A percentile compares a stretch with the other conserved stretches of the same genome.
phyloP scores from a whole-genome alignment of 305 asterid species.

The Lippia alba region DNA sequence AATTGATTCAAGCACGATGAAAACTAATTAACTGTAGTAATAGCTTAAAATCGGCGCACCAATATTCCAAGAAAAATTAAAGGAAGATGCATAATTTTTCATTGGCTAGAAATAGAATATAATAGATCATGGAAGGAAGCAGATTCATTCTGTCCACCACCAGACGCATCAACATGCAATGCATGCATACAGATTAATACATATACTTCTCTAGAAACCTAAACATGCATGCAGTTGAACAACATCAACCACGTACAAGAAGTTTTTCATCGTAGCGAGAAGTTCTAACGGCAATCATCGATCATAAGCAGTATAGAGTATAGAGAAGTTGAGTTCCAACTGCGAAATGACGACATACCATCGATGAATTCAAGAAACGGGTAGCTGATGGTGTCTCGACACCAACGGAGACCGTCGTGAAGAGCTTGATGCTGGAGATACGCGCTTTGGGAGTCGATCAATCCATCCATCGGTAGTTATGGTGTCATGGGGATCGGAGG shows the following conservation, averaged over 20 bases:
- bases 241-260: no score
- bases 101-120: no score
- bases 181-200: background rate
- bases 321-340: conserved; percentile 13
- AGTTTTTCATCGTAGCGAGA: no score
- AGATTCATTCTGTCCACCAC: background rate
- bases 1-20: no score
- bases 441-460: no score
- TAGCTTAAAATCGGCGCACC: conserved; percentile 3
- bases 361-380: conserved; percentile 39
- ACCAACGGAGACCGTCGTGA: conserved; percentile 32
- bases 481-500: no score
- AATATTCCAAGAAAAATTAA: background rate
- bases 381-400: conserved; percentile 34
- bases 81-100: background rate
- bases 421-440: no score
- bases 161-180: no score
- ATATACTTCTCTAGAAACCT: background rate
- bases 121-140: no score
- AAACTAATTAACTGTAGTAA: background rate
- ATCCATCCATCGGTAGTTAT: no score
- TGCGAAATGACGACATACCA: conserved; percentile 31
- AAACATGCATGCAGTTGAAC: background rate
- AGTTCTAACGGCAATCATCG: background rate
- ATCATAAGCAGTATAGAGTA: conserved; percentile 27